A percentile compares a stretch with the other conserved stretches of the same genome.
Conservation (phyloP, 768 basidiomycete species). For the Calocybe gangraenosa region DNA sequence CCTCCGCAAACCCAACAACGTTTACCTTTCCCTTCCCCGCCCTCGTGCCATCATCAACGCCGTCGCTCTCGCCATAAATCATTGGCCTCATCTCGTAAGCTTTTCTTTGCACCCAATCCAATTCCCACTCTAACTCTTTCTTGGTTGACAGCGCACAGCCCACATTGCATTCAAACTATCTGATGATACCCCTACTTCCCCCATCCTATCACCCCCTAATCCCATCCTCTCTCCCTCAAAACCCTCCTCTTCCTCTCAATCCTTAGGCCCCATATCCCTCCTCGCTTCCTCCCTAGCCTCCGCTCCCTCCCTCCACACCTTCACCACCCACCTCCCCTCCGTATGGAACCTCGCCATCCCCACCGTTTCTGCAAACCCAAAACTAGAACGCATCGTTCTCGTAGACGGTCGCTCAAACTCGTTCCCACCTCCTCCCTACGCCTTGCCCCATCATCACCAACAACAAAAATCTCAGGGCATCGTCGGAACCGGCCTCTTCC, state of each 20-base stretch:
- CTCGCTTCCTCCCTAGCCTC: conserved; percentile 34
- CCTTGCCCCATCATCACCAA: not conserved
- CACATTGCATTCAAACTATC: conserved; percentile 56
- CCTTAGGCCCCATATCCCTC: conserved; percentile 27
- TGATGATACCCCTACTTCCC: conserved; percentile 30
- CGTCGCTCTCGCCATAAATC: conserved; percentile 38
- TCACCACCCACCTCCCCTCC: conserved; percentile 51
- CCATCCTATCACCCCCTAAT: conserved; percentile 12
- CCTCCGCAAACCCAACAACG: conserved; percentile 45
- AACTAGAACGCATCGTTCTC: conserved; percentile 42
- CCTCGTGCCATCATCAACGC: conserved; percentile 39
- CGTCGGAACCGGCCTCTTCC: conserved; percentile 47
- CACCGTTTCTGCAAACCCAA: conserved; percentile 42
- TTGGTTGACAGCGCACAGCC: conserved; percentile 41
- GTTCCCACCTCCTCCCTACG: conserved; percentile 19
- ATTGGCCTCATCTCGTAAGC: conserved; percentile 48
- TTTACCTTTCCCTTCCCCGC: conserved; percentile 53
- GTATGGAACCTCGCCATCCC: conserved; percentile 57
- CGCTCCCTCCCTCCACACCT: conserved; percentile 37
- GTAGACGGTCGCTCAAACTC: conserved; percentile 16
- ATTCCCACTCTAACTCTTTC: conserved; percentile 2
- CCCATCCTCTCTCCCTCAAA: conserved; percentile 2
- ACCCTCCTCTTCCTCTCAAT: conserved; percentile 8
- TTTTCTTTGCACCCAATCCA: no score
- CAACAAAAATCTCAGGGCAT: conserved; percentile 1